Evolutionary conservation across 1,284 basidiomycete species (phyloP).

Genomic region (Rhodofomes roseus): DNA sequence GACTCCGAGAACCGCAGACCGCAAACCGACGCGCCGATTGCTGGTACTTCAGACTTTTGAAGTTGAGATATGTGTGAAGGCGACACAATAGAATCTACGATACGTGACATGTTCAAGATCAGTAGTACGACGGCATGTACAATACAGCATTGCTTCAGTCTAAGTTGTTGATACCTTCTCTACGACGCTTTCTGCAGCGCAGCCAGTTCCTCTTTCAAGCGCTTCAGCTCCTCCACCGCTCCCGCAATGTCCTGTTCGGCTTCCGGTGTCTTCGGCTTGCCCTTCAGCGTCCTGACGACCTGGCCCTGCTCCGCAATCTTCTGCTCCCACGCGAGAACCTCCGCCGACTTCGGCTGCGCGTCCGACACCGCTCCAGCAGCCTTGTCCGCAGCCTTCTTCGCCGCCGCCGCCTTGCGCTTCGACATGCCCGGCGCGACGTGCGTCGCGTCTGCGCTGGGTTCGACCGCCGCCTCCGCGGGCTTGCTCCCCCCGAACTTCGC

Average conservation of each 20-base stretch:
- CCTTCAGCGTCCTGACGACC: constrained; percentile 64
- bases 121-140: neutral
- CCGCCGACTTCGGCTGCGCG: constrained; percentile 50
- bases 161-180: neutral
- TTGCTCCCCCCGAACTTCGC: constrained; percentile 60
- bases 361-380: constrained; percentile 34
- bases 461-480: constrained; percentile 29
- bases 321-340: constrained; percentile 61
- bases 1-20: too few relatives aligned
- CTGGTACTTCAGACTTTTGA: too few relatives aligned
- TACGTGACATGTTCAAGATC: neutral
- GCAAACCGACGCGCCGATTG: too few relatives aligned
- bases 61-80: too few relatives aligned
- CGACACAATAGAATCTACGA: too few relatives aligned
- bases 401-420: constrained; percentile 51
- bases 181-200: constrained; percentile 24
- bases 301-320: constrained; percentile 76
- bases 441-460: constrained; percentile 35
- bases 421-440: constrained; percentile 39
- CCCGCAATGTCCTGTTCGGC: constrained; percentile 42
- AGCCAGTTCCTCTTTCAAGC: constrained; percentile 64
- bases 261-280: constrained; percentile 62
- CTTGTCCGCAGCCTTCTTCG: constrained; percentile 33
- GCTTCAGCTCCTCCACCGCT: constrained; percentile 48
- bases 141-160: neutral